Conservation (phyloP, 140 eudicot species). For the Ambrosia hybrid region DNA sequence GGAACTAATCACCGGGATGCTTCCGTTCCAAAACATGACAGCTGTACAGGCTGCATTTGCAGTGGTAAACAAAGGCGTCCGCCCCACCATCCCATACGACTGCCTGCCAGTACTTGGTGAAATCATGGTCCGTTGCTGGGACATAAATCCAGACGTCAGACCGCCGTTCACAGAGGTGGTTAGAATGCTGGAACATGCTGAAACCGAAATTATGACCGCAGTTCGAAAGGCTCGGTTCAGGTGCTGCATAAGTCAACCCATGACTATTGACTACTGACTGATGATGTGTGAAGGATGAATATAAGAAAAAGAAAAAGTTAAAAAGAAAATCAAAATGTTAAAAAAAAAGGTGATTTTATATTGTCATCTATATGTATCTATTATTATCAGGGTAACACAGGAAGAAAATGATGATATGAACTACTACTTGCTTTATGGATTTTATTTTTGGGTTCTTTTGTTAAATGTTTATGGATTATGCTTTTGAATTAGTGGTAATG, state of each 20-base stretch:
- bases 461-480: slow-evolving; percentile 49
- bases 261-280: slow-evolving; percentile 65
- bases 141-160: slow-evolving; percentile 69
- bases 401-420: slow-evolving; percentile 47
- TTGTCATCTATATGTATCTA: slow-evolving; percentile 59
- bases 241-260: slow-evolving; percentile 89
- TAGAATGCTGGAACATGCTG: slow-evolving; percentile 83
- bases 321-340: slow-evolving; percentile 28
- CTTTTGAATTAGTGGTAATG: slow-evolving; percentile 57
- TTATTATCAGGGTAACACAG: slow-evolving; percentile 48
- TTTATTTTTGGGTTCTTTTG: slow-evolving; percentile 26
- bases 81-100: slow-evolving; percentile 80
- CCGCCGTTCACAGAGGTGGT: slow-evolving; percentile 82
- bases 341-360: slow-evolving; percentile 34
- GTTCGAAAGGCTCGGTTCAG: slow-evolving; percentile 94
- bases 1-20: slow-evolving; percentile 97
- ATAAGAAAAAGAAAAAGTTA: slow-evolving; percentile 29
- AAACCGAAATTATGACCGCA: slow-evolving; percentile 70
- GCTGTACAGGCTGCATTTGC: slow-evolving; percentile 99
- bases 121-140: slow-evolving; percentile 97
- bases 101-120: slow-evolving; percentile 81
- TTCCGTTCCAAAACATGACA: slow-evolving; percentile 95
- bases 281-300: slow-evolving; percentile 29
- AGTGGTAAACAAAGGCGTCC: slow-evolving; percentile 93
- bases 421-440: slow-evolving; percentile 42